Conservation (phyloP, 805 yeast species). For the Saccharomycopsis javanensis region DNA sequence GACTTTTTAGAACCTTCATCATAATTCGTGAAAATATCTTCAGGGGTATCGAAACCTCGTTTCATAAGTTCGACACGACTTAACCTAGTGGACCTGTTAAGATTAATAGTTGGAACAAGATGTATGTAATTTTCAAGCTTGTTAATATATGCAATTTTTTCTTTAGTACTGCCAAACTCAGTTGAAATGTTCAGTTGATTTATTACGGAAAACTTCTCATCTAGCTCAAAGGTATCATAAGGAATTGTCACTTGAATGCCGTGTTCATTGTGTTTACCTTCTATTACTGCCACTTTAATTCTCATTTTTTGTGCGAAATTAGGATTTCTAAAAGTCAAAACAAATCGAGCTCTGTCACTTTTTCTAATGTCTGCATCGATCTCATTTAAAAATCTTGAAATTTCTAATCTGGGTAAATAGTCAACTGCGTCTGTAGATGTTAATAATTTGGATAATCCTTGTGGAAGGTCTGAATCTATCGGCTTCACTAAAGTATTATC, state of each 20-base stretch:
- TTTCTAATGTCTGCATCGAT: not conserved
- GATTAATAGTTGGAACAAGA: conserved; percentile 8
- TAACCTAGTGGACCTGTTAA: conserved; percentile 4
- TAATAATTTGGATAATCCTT: conserved; percentile 16
- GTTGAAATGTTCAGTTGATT: not conserved
- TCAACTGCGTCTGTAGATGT: conserved; percentile 19
- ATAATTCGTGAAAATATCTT: not conserved
- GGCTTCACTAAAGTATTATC: conserved; percentile 19
- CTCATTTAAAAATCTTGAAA: conserved; percentile 5
- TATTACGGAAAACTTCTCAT: not conserved
- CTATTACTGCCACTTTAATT: conserved; percentile 11
- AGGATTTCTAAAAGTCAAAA: conserved; percentile 9
- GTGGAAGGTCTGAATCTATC: conserved; percentile 18
- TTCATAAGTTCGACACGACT: conserved; percentile 6
- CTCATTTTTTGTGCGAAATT: not conserved
- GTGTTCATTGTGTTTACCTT: conserved; percentile 8
- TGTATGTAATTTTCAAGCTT: conserved; percentile 6
- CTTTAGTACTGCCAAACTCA: not conserved
- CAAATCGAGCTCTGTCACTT: not conserved
- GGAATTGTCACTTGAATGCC: conserved; percentile 12
- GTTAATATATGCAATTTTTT: not conserved
- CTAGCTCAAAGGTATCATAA: conserved; percentile 8
- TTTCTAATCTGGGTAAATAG: conserved; percentile 22
- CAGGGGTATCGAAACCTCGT: not conserved
- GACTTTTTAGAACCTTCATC: not conserved